Conservation (phyloP, 805 yeast species). For the Wickerhamomyces rabaulensis region DNA sequence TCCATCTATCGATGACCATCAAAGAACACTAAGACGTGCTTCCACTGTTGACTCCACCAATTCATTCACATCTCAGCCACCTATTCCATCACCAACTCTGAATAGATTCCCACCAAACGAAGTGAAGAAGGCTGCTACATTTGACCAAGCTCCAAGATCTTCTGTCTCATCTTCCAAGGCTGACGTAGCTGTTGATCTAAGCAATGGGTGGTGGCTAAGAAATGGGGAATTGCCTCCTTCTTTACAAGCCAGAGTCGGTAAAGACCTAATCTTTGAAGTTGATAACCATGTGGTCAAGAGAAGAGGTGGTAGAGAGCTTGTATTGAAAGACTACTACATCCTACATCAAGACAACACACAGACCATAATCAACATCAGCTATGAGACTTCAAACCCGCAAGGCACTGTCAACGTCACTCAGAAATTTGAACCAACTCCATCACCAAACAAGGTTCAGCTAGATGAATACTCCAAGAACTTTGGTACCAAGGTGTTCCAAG, state of each 20-base stretch:
- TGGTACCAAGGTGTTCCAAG: conserved; percentile 46
- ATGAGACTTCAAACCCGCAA: conserved; percentile 49
- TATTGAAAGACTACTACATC: conserved; percentile 62
- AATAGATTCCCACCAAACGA: conserved; percentile 3
- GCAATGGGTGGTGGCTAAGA: conserved; percentile 63
- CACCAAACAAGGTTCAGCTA: conserved; percentile 40
- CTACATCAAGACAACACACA: conserved; percentile 71
- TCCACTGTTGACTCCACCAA: conserved; percentile 4
- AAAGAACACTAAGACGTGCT: conserved; percentile 3
- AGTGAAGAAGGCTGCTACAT: conserved; percentile 16
- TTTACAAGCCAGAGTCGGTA: conserved; percentile 35
- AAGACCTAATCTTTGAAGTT: conserved; percentile 56
- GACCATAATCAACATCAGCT: conserved; percentile 52
- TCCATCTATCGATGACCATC: conserved; percentile 1
- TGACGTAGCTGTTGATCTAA: conserved; percentile 29
- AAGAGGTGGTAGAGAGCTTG: conserved; percentile 45
- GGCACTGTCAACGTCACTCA: conserved; percentile 36
- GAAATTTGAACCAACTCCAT: conserved; percentile 37
- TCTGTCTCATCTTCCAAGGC: conserved; percentile 4
- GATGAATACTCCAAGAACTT: conserved; percentile 42
- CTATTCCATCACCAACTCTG: conserved; percentile 7
- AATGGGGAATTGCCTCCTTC: conserved; percentile 49
- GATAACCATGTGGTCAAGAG: conserved; percentile 53
- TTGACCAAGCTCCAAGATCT: conserved; percentile 9
- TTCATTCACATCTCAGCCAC: conserved; percentile 1